Conservation (phyloP, 164 flowering plant species). For the Dillenia suffruticosa region DNA sequence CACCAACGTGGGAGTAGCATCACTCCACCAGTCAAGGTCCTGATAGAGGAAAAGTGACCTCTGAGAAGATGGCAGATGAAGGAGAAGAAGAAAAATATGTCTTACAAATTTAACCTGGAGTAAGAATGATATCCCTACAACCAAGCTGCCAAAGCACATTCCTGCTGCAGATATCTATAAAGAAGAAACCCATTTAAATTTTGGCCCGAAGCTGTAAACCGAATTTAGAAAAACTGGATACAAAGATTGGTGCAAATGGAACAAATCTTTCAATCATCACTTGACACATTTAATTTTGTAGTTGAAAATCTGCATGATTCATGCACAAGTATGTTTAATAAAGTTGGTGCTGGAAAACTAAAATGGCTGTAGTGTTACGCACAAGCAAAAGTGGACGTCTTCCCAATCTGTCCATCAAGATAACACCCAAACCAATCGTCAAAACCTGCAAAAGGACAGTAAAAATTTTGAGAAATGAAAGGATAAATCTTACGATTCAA, state of each 20-base stretch:
- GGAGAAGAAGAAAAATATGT: neutral
- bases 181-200: conserved; percentile 1
- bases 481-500: neutral
- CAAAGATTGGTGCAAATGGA: neutral
- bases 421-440: conserved; percentile 52
- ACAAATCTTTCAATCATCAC: neutral
- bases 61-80: neutral
- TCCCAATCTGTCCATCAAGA: conserved; percentile 75
- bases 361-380: neutral
- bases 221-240: neutral
- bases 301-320: too few species aligned
- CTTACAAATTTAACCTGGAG: conserved; percentile 40
- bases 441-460: conserved; percentile 49
- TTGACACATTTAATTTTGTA: too few species aligned
- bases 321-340: neutral
- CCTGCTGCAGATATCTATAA: conserved; percentile 74
- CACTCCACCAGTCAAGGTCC: conserved; percentile 33
- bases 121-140: conserved; percentile 54
- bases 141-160: conserved; percentile 75
- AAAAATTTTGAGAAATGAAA: neutral
- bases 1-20: conserved; percentile 39
- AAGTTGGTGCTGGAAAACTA: neutral
- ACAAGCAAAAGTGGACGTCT: conserved; percentile 75
- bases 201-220: neutral
- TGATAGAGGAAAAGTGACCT: conserved; percentile 13